Evolutionary conservation across 768 basidiomycete genomes (phyloP), one percentile per base, ranked within the genome.

Genomic region (Lyophyllum shimeji): DNA sequence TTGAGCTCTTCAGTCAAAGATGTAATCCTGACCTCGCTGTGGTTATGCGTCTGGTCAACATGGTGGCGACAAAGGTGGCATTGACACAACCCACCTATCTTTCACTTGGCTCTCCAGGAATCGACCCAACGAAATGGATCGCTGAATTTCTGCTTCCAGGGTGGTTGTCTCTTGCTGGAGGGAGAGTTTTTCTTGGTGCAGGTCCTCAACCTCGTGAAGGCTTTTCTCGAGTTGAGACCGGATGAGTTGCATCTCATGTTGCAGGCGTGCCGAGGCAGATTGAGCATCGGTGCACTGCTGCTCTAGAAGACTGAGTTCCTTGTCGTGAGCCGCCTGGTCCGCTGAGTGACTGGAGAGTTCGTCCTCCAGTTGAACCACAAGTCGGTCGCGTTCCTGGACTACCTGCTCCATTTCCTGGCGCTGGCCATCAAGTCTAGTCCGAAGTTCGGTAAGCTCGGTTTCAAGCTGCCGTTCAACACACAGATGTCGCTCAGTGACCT

Each of bases 131-230:
- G 89, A 89, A 45, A 80, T 72, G 8, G 76, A 77, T 34, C 84
- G 82, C 67, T 90, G 87, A 12, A 82, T 67, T 63, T 90, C 86
- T 2, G 88, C 85, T 57, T 82, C 81, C 24, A 89, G 70, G 13
- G 72, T 69, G 0, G 86, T 89, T 45, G 78, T 76, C 60, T 85
- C 75, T 46, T 77, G 74, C 56, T 89, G 83, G 15, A 87, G 68
- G 9, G 65, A 50, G 0, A 66, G 69, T 58, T 78, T 84, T 69
- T 89, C 86, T 44, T 78, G 74, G 57, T 81, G 78, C 18, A 77
- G 52, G 3, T 64, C 44, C 31, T 73, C 68, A 23, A 77, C 57
- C 13, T 75, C 71, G 0, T 54, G 54, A 45, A 75, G 70, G 24
- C 74, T 64, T 47, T 78, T 68, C 40, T 78, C 69, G 18, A 88